Percentiles rank a stretch among this genome's conserved stretches.
Conservation (phyloP, 495 filamentous ascomycete genomes). For the Hypoxylon lienhwacheense region DNA sequence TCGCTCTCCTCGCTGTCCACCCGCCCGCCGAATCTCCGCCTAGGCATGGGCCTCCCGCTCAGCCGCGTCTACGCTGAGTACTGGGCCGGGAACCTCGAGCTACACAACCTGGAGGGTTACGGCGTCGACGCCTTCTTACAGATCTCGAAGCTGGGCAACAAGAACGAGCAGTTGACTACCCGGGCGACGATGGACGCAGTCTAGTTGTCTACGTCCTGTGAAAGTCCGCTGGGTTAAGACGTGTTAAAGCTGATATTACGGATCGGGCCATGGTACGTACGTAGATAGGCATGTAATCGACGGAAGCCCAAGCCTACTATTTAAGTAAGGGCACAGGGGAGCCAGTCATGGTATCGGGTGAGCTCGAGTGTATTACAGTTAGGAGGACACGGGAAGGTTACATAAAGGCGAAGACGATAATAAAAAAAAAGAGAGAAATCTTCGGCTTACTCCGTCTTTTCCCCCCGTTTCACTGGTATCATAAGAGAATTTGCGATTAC, state of each 20-base stretch:
- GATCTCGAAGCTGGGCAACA: conserved; percentile 96
- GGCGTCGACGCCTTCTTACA: conserved; percentile 97
- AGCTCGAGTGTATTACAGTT: too few relatives aligned
- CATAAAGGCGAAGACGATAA: conserved; percentile 4
- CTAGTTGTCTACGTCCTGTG: conserved; percentile 41
- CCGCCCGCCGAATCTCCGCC: conserved; percentile 79
- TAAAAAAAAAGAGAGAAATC: conserved; percentile 1
- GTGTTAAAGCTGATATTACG: too few relatives aligned
- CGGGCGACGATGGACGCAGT: conserved; percentile 88
- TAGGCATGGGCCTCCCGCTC: conserved; percentile 94
- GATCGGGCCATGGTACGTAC: too few relatives aligned
- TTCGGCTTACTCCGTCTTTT: too few relatives aligned
- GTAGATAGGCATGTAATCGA: too few relatives aligned
- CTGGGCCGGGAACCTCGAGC: conserved; percentile 90
- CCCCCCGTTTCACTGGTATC: conserved; percentile 41
- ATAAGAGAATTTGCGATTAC: conserved; percentile 41
- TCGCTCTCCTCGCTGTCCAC: conserved; percentile 78
- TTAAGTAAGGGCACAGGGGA: too few relatives aligned
- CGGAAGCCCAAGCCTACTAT: too few relatives aligned
- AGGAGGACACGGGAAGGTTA: too few relatives aligned
- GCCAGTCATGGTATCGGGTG: too few relatives aligned
- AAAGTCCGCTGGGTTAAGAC: not conserved
- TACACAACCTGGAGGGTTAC: conserved; percentile 94
- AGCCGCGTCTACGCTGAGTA: conserved; percentile 97
- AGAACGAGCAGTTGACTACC: conserved; percentile 93